These are phyloP conservation scores for Paramecium sonneborni DNA, from an alignment of 73 alveolate genomes.

Conservation along the genomic window DNA sequence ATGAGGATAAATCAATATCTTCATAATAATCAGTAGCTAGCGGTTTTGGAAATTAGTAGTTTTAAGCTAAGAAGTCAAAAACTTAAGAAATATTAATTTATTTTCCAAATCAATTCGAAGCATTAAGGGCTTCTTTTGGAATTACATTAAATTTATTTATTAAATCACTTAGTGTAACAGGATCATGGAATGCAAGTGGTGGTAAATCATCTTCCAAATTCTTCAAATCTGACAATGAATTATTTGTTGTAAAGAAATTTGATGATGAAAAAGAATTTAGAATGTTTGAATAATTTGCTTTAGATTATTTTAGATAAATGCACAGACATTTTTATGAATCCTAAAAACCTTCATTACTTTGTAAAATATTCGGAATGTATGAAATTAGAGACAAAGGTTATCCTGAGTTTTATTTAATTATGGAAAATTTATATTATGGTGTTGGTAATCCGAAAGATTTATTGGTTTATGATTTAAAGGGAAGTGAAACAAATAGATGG, in stretches of 20 bases:
- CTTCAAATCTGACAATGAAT: conserved; percentile 48
- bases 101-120: conserved; percentile 57
- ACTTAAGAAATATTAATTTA: background rate
- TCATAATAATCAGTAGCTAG: background rate
- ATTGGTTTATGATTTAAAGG: conserved; percentile 49
- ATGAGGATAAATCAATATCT: background rate
- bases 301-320: conserved; percentile 44
- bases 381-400: conserved; percentile 7
- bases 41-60: background rate
- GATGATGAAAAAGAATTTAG: conserved; percentile 47
- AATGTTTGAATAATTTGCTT: conserved; percentile 50
- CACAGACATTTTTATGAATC: background rate
- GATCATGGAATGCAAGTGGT: conserved; percentile 41
- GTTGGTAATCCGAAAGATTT: conserved; percentile 9
- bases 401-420: conserved; percentile 37
- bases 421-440: conserved; percentile 64
- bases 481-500: conserved; percentile 55
- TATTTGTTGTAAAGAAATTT: conserved; percentile 53
- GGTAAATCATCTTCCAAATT: conserved; percentile 51
- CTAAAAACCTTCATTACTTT: conserved; percentile 33
- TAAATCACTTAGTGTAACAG: conserved; percentile 24
- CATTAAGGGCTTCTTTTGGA: conserved; percentile 47
- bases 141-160: conserved; percentile 18
- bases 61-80: background rate
- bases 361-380: conserved; percentile 58